Conservation (phyloP, 257 asterid genomes). For the Solanum sitiens region DNA sequence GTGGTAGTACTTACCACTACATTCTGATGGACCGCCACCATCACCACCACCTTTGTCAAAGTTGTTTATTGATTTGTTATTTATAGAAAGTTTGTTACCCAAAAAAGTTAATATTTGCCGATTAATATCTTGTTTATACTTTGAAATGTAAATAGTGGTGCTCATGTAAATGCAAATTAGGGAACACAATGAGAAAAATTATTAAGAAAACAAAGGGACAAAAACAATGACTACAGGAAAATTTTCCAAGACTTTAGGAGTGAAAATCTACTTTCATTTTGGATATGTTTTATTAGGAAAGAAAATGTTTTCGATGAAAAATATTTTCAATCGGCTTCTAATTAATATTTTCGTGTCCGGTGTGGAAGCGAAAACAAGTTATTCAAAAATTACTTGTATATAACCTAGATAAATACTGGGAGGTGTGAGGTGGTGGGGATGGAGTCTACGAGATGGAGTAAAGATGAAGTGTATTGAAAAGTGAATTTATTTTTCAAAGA, state of each 20-base stretch:
- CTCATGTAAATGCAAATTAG: neutral
- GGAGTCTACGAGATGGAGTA: too few species aligned
- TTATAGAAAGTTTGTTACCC: neutral
- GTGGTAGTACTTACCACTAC: slow-evolving; percentile 19
- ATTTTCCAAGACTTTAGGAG: neutral
- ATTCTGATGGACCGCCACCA: slow-evolving; percentile 20
- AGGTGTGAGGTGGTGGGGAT: too few species aligned
- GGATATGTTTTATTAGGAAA: too few species aligned
- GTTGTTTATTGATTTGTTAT: neutral
- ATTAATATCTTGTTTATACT: neutral
- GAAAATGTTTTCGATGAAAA: too few species aligned
- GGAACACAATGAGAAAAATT: neutral
- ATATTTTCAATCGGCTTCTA: too few species aligned
- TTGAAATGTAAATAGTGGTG: neutral
- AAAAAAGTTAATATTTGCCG: neutral
- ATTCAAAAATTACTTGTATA: too few species aligned
- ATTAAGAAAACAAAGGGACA: neutral
- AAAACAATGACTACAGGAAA: neutral
- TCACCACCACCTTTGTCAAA: slow-evolving; percentile 22
- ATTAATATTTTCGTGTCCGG: too few species aligned
- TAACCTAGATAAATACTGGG: too few species aligned
- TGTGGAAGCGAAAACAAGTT: too few species aligned
- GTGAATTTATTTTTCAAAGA: too few species aligned
- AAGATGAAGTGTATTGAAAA: too few species aligned
- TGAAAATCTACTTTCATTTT: neutral